A percentile compares a stretch with the other conserved stretches of the same genome.
phyloP scores from a whole-genome alignment of 1,284 basidiomycete species.

The Fomitopsis pinicola region DNA sequence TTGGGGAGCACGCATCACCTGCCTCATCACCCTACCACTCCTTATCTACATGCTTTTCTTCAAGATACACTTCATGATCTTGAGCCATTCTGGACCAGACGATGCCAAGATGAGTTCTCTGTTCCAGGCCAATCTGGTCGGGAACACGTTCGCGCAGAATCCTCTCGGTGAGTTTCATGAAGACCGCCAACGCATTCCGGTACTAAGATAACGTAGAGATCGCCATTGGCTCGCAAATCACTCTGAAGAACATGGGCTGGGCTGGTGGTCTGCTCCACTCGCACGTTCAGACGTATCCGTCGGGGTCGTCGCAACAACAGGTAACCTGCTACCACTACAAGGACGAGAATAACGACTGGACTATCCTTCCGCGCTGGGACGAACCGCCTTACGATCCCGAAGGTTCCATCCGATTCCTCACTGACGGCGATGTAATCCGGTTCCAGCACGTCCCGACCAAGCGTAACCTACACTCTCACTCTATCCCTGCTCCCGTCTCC shows the following conservation, averaged over 20 bases:
- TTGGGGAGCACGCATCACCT: constrained; percentile 85
- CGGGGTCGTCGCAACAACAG: constrained; percentile 94
- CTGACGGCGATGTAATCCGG: constrained; percentile 78
- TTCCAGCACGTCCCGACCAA: constrained; percentile 80
- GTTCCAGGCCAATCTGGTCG: constrained; percentile 95
- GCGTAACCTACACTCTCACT: constrained; percentile 93
- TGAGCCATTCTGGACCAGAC: constrained; percentile 93
- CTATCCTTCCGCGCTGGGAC: constrained; percentile 80
- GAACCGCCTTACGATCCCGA: constrained; percentile 62
- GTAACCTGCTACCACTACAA: constrained; percentile 99
- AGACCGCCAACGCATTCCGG: neutral
- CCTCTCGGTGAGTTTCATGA: constrained; percentile 62
- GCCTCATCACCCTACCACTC: constrained; percentile 87
- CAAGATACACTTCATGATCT: constrained; percentile 93
- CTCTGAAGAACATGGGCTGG: constrained; percentile 97
- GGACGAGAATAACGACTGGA: constrained; percentile 96
- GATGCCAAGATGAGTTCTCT: constrained; percentile 98
- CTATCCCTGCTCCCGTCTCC: constrained; percentile 82
- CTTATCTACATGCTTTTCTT: constrained; percentile 92
- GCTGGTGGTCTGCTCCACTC: constrained; percentile 96
- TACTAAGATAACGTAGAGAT: constrained; percentile 52
- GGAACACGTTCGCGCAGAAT: constrained; percentile 89
- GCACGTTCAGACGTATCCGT: constrained; percentile 91
- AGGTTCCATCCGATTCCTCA: constrained; percentile 66
- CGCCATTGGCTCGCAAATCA: constrained; percentile 87